A percentile compares a stretch with the other conserved stretches of the same genome.
Conservation (phyloP, 2,329 filamentous ascomycete species). For the Ophiocordyceps camponoti-floridani region DNA sequence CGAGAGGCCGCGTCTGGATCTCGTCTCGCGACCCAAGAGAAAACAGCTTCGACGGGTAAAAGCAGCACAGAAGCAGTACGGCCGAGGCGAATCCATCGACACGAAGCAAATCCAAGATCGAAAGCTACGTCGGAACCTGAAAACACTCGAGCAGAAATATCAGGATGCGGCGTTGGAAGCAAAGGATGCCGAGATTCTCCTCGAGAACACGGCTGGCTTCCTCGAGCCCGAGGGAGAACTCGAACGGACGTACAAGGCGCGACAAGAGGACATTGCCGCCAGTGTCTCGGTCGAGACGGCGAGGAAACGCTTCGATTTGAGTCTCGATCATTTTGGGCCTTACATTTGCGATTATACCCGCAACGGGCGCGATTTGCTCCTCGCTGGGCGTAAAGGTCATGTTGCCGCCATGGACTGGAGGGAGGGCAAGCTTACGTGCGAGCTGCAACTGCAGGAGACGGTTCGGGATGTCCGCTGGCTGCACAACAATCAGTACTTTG, state of each 20-base stretch:
- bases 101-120: slow-evolving; percentile 65
- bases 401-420: slow-evolving; percentile 95
- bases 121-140: slow-evolving; percentile 71
- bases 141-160: slow-evolving; percentile 64
- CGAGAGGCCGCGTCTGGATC: slow-evolving; percentile 28
- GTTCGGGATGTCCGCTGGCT: slow-evolving; percentile 80
- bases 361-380: slow-evolving; percentile 70
- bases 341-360: slow-evolving; percentile 80
- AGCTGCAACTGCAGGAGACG: slow-evolving; percentile 80
- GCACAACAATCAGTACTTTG: slow-evolving; percentile 88
- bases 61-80: slow-evolving; percentile 61
- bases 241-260: slow-evolving; percentile 82
- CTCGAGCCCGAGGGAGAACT: slow-evolving; percentile 77
- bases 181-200: slow-evolving; percentile 86
- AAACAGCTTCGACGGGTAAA: slow-evolving; percentile 32
- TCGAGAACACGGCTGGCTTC: slow-evolving; percentile 74
- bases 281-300: slow-evolving; percentile 68
- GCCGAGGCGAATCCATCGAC: slow-evolving; percentile 61
- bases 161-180: slow-evolving; percentile 65
- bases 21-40: slow-evolving; percentile 31
- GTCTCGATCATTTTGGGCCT: slow-evolving; percentile 64
- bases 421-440: slow-evolving; percentile 76
- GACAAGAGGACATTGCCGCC: slow-evolving; percentile 66
- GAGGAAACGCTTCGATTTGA: slow-evolving; percentile 84
- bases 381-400: slow-evolving; percentile 85